A percentile compares a stretch with the other conserved stretches of the same genome.
phyloP scores from a whole-genome alignment of 108 stramenopile species.

The Fragilaria radians region DNA sequence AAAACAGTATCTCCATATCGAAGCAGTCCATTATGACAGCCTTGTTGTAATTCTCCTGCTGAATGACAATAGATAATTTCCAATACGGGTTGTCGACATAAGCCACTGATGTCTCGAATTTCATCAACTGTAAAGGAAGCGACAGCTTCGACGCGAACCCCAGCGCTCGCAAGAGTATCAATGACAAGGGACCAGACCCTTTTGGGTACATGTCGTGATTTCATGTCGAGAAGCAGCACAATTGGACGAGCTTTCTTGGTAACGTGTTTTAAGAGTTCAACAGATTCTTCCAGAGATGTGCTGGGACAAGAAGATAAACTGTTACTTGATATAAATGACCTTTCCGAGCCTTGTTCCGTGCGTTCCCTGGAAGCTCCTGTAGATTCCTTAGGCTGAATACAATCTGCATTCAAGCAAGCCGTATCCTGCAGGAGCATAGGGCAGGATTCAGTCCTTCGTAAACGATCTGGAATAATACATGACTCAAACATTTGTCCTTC shows the following conservation, averaged over 20 bases:
- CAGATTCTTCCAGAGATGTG: slow-evolving; percentile 48
- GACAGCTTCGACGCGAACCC: slow-evolving; percentile 68
- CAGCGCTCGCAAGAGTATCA: slow-evolving; percentile 47
- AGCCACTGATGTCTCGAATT: slow-evolving; percentile 60
- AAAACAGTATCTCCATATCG: slow-evolving; percentile 67
- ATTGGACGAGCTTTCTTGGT: slow-evolving; percentile 48
- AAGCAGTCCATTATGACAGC: slow-evolving; percentile 59
- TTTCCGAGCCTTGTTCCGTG: neutral
- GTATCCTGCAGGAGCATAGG: neutral
- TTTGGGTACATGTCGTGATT: slow-evolving; percentile 76
- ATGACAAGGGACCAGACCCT: slow-evolving; percentile 65
- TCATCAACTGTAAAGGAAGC: slow-evolving; percentile 71
- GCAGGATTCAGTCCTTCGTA: neutral
- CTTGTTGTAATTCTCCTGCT: slow-evolving; percentile 73
- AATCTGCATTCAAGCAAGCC: too few species aligned
- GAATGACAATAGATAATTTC: slow-evolving; percentile 78
- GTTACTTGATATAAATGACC: neutral
- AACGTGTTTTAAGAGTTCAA: slow-evolving; percentile 42
- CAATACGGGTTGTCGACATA: slow-evolving; percentile 35
- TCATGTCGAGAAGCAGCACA: slow-evolving; percentile 73
- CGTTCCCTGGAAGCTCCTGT: neutral
- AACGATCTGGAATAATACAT: neutral
- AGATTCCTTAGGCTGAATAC: too few species aligned
- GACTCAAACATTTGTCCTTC: neutral
- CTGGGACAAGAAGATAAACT: slow-evolving; percentile 32